Percentiles rank a stretch among this genome's conserved stretches.
Conservation (phyloP, 257 asterid genomes). For the Plantago elongata region DNA sequence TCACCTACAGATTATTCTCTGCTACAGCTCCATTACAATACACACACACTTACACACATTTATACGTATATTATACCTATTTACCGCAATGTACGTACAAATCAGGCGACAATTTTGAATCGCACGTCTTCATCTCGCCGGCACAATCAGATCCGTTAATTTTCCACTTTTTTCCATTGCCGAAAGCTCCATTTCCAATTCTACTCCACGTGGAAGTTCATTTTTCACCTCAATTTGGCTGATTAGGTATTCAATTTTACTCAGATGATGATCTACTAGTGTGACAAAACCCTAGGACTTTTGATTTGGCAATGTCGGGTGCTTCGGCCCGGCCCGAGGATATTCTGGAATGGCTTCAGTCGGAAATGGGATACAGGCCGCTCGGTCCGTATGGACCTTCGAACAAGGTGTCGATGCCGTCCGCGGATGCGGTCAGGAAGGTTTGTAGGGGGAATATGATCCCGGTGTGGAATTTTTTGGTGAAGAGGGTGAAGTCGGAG, state of each 20-base stretch:
- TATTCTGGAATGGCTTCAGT: conserved; percentile 84
- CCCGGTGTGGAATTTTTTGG: conserved; percentile 78
- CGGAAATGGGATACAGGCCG: conserved; percentile 94
- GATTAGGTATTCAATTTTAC: conserved; percentile 11
- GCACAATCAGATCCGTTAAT: conserved; percentile 29
- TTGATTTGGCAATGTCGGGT: conserved; percentile 24
- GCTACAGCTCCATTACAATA: too few relatives aligned
- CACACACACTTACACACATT: too few relatives aligned
- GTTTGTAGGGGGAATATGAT: conserved; percentile 97
- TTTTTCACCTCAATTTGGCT: not conserved
- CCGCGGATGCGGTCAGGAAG: conserved; percentile 74
- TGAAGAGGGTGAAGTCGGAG: conserved; percentile 87
- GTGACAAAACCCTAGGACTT: conserved; percentile 21
- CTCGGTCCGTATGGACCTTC: conserved; percentile 69
- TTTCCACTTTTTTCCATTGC: conserved; percentile 10
- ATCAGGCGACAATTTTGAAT: not conserved
- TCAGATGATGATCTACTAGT: conserved; percentile 21
- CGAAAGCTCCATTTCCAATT: not conserved
- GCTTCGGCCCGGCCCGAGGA: conserved; percentile 78
- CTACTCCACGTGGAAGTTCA: not conserved
- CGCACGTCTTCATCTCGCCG: conserved; percentile 3
- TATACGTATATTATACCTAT: too few relatives aligned
- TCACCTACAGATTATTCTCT: too few relatives aligned
- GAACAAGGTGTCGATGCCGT: conserved; percentile 57
- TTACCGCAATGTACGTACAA: too few relatives aligned